Evolutionary conservation across 106 monocot genomes (phyloP), one percentile per base, ranked within the genome.

Genomic region (Agapanthus africanus): DNA sequence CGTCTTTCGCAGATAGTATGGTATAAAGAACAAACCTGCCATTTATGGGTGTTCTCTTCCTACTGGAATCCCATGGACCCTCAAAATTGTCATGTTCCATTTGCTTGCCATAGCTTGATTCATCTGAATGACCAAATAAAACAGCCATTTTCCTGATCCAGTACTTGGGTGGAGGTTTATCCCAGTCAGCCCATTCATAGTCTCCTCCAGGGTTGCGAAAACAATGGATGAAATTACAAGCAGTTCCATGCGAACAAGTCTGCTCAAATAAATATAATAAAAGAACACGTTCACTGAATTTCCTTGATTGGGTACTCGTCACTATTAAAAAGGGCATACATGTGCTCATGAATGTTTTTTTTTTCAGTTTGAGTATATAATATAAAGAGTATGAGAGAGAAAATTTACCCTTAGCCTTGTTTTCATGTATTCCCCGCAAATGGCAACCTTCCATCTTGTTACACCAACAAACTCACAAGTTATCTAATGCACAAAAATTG

Each of bases 181-280:
- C 99, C 90, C 88, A 99, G 71, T 99, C 90, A 68, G 99, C 93
- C 99, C 99, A 99, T 59, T 99, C 99, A 78, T 99, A 99, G 56
- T 93, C 99, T 25, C 99, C 99, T 65, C 99, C 93, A 76, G 99
- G 99, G 38, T 99, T 99, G 51, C 85, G 84, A 68, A 99, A 99
- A 69, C 99, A 99, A 41, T 99, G 99, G 59, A 99, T 82, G 68
- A 99, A 99, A 79, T 99, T 99, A 73, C 99, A 99, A 37, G 92
- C 76, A 78, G 71, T 85, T 81, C 99, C 99, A 70, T 71, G 89
- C 27, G 93, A 93, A 64, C 99, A 99, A 28, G 82, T 90, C 99
- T 99, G 78, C 39, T 18, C 21, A 59, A 23, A 71, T 0, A 57
- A 35, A 36, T 15, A 40, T 19, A 34, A 41, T 14, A 66, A 28